phyloP scores from a whole-genome alignment of 306 rosid genomes.

The Macrotyloma uniflorum region DNA sequence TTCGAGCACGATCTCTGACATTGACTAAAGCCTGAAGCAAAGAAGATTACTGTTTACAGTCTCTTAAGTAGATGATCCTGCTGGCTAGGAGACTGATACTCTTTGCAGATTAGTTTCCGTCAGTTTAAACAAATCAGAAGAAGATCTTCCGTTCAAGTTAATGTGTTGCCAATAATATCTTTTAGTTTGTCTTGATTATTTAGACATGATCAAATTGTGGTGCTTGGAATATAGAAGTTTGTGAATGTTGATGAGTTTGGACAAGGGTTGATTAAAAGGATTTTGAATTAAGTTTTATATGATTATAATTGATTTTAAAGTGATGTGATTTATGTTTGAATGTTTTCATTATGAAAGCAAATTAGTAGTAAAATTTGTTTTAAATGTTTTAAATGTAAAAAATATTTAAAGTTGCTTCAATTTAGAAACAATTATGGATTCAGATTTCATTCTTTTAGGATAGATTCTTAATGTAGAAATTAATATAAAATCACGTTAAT shows the following conservation, averaged over 20 bases:
- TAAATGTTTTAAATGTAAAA: too few species aligned
- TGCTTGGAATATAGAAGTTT: neutral
- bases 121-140: neutral
- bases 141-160: neutral
- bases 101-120: neutral
- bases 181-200: constrained; percentile 22
- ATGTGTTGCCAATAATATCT: neutral
- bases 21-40: constrained; percentile 62
- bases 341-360: too few species aligned
- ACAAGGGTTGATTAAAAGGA: too few species aligned
- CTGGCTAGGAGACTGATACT: neutral
- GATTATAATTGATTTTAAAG: too few species aligned
- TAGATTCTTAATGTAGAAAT: too few species aligned
- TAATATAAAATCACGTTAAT: too few species aligned
- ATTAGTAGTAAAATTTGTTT: too few species aligned
- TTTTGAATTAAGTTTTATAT: too few species aligned
- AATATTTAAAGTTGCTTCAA: too few species aligned
- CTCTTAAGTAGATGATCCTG: constrained; percentile 14
- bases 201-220: constrained; percentile 15
- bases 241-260: neutral
- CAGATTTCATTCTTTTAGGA: too few species aligned
- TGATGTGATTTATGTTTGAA: too few species aligned
- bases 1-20: constrained; percentile 69
- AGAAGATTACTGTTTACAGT: neutral
- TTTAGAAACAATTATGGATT: too few species aligned